phyloP scores from a whole-genome alignment of 2,329 filamentous ascomycete species.

The Zymoseptoria ardabiliae region DNA sequence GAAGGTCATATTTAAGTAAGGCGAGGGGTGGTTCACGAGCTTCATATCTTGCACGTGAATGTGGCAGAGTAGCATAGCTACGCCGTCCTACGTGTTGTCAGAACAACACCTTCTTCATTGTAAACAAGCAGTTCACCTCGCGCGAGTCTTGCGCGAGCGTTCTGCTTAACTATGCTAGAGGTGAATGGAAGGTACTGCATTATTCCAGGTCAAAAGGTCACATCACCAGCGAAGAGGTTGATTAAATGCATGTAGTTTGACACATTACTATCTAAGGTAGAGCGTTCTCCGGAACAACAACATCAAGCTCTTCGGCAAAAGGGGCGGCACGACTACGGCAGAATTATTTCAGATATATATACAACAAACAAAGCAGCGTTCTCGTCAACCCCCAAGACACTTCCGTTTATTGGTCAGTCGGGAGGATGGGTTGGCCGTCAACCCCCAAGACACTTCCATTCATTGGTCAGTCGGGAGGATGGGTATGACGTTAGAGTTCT shows the following conservation, averaged over 20 bases:
- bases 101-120: not conserved
- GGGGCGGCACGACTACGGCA: not conserved
- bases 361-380: not conserved
- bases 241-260: no score
- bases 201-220: no score
- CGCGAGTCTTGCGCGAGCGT: no score
- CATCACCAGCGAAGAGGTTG: no score
- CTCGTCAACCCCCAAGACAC: not conserved
- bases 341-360: not conserved
- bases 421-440: not conserved
- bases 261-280: no score
- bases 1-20: not conserved
- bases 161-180: no score
- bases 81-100: not conserved
- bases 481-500: not conserved
- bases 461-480: not conserved
- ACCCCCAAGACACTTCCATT: not conserved
- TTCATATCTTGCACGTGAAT: not conserved
- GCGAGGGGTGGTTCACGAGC: not conserved
- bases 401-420: not conserved
- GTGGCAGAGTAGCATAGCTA: not conserved
- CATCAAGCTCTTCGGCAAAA: not conserved
- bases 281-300: no score
- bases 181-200: no score
- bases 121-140: no score